phyloP scores from a whole-genome alignment of 257 asterid genomes.

The Dorcoceras hygrometricum region DNA sequence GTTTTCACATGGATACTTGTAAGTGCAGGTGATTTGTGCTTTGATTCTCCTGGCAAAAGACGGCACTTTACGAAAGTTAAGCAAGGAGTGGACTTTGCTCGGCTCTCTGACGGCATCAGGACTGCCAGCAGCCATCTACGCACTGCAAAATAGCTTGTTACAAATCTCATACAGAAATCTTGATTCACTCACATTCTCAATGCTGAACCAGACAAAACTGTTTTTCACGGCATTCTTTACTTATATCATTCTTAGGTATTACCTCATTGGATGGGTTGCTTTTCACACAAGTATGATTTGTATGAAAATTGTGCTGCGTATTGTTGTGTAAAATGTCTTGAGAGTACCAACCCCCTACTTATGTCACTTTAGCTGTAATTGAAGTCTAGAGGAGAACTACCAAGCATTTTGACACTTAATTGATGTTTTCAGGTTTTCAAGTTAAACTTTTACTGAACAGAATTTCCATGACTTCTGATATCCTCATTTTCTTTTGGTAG shows the following conservation, averaged over 20 bases:
- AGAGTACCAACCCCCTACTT: constrained; percentile 9
- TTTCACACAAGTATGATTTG: constrained; percentile 3
- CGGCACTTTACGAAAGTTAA: constrained; percentile 64
- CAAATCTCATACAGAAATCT: constrained; percentile 89
- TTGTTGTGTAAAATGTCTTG: constrained; percentile 16
- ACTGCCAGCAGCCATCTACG: constrained; percentile 93
- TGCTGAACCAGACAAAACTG: constrained; percentile 94
- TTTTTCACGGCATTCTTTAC: constrained; percentile 92
- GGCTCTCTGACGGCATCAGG: constrained; percentile 95
- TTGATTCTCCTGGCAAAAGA: constrained; percentile 70
- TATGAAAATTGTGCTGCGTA: constrained; percentile 15
- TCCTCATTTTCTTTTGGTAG: constrained; percentile 32
- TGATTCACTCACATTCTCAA: constrained; percentile 95
- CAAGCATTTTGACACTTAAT: background rate
- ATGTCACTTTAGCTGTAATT: background rate
- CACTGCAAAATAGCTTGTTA: constrained; percentile 92
- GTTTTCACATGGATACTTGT: constrained; percentile 20
- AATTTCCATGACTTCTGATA: constrained; percentile 6
- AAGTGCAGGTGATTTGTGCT: constrained; percentile 77
- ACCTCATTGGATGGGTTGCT: constrained; percentile 18
- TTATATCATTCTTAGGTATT: constrained; percentile 76
- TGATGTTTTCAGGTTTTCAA: background rate
- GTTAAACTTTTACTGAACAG: constrained; percentile 1
- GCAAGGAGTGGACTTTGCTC: constrained; percentile 75
- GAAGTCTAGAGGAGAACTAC: background rate